Conservation (phyloP, 1,284 basidiomycete genomes). For the Omphalotus olearius region DNA sequence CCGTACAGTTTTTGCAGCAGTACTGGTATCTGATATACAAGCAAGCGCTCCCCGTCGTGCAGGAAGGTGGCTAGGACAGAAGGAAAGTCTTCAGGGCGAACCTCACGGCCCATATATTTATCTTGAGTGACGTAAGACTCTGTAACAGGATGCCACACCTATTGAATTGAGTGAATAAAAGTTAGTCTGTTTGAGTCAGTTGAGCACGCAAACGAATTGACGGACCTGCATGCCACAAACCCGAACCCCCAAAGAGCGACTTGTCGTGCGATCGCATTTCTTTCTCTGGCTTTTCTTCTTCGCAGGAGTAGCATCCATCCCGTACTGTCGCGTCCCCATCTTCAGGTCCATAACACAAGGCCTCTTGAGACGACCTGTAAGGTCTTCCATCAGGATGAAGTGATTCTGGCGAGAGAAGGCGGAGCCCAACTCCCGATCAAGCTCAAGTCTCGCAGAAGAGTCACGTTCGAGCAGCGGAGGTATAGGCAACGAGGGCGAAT, state of each 20-base stretch:
- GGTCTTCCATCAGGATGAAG: slow-evolving; percentile 98
- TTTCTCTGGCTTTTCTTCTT: slow-evolving; percentile 99
- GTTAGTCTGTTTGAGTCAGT: not conserved
- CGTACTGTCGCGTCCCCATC: slow-evolving; percentile 99
- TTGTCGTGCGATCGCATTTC: slow-evolving; percentile 97
- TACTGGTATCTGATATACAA: slow-evolving; percentile 90
- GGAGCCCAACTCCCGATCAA: slow-evolving; percentile 25
- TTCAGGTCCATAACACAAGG: slow-evolving; percentile 98
- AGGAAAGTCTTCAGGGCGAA: slow-evolving; percentile 84
- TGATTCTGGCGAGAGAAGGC: slow-evolving; percentile 85
- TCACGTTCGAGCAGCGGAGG: slow-evolving; percentile 22
- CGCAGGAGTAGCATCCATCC: slow-evolving; percentile 86
- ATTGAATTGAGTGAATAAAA: slow-evolving; percentile 7
- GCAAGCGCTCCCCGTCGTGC: slow-evolving; percentile 76
- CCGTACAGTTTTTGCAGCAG: slow-evolving; percentile 91
- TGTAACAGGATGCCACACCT: slow-evolving; percentile 89
- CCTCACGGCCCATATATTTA: slow-evolving; percentile 94
- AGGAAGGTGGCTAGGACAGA: slow-evolving; percentile 82
- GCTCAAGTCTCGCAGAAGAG: slow-evolving; percentile 26
- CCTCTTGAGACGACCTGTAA: slow-evolving; percentile 90
- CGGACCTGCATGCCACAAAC: slow-evolving; percentile 99
- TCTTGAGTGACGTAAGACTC: slow-evolving; percentile 90
- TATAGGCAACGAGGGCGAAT: slow-evolving; percentile 17
- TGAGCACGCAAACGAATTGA: not conserved
- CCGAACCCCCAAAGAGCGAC: slow-evolving; percentile 84